Evolutionary conservation across 2,329 filamentous ascomycete species (phyloP).

Genomic region (Apiospora sp.): DNA sequence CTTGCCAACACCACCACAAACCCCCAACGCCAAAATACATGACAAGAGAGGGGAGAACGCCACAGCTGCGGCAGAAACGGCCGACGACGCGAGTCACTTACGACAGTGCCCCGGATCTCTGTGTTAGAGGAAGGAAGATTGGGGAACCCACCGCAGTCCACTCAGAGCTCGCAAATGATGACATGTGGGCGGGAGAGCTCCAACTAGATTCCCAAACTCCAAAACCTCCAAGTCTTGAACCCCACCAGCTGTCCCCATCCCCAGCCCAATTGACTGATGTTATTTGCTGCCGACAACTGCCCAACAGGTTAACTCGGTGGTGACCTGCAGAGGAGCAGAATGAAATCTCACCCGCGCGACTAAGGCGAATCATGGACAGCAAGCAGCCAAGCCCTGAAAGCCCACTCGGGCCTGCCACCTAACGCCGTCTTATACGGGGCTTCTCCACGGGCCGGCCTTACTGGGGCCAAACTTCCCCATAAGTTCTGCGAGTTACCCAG

Average conservation of each 20-base stretch:
- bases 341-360: background rate
- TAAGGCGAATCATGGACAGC: background rate
- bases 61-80: slow-evolving; percentile 6
- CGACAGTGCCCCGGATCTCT: slow-evolving; percentile 16
- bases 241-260: background rate
- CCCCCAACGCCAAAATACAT: background rate
- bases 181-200: slow-evolving; percentile 15
- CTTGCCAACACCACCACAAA: background rate
- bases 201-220: background rate
- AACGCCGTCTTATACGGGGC: slow-evolving; percentile 3
- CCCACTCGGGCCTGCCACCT: slow-evolving; percentile 4
- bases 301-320: background rate
- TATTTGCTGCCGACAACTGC: background rate
- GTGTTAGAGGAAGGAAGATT: slow-evolving; percentile 12
- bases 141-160: slow-evolving; percentile 13
- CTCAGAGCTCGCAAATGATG: background rate
- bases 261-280: slow-evolving; percentile 9
- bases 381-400: no score
- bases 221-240: background rate
- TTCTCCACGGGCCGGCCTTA: slow-evolving; percentile 22
- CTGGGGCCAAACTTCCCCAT: slow-evolving; percentile 20
- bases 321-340: background rate
- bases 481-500: slow-evolving; percentile 7
- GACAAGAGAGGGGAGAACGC: background rate
- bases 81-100: slow-evolving; percentile 17